phyloP scores from a whole-genome alignment of 106 monocot species.

The Phalaenopsis equestris region DNA sequence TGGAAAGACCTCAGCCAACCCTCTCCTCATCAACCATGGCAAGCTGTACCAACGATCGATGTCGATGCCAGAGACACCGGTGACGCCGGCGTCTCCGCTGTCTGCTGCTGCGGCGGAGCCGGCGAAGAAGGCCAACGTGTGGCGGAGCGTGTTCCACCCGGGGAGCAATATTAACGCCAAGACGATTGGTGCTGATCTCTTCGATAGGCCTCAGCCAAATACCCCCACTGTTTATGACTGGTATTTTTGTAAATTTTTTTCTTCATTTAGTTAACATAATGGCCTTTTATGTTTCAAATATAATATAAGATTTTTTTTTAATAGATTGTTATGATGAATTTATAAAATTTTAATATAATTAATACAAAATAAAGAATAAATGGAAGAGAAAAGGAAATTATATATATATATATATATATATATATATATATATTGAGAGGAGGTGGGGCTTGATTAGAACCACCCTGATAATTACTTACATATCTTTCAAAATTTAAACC shows the following conservation, averaged over 20 bases:
- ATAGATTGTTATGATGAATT: too few relatives aligned
- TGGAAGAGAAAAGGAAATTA: too few relatives aligned
- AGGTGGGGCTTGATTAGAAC: too few relatives aligned
- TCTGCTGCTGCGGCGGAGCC: not conserved
- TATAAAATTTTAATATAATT: too few relatives aligned
- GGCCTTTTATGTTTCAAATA: too few relatives aligned
- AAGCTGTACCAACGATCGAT: conserved; percentile 15
- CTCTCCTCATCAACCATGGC: conserved; percentile 19
- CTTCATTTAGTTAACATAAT: too few relatives aligned
- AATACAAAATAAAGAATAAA: too few relatives aligned
- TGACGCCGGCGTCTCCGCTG: conserved; percentile 10
- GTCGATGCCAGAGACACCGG: conserved; percentile 31
- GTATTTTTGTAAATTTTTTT: conserved; percentile 16
- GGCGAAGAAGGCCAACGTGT: conserved; percentile 45
- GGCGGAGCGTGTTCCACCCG: conserved; percentile 92
- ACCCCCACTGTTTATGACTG: conserved; percentile 95
- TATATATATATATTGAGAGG: too few relatives aligned
- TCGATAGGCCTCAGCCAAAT: conserved; percentile 85
- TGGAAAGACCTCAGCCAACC: conserved; percentile 15
- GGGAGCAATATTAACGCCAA: conserved; percentile 86
- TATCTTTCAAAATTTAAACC: too few relatives aligned
- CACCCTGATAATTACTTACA: too few relatives aligned
- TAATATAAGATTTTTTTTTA: too few relatives aligned
- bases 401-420: too few relatives aligned
- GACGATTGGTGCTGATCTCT: conserved; percentile 45